Evolutionary conservation across 202 grass and related monocot genomes (phyloP).

Genomic region (Schoenoplectus triqueter): DNA sequence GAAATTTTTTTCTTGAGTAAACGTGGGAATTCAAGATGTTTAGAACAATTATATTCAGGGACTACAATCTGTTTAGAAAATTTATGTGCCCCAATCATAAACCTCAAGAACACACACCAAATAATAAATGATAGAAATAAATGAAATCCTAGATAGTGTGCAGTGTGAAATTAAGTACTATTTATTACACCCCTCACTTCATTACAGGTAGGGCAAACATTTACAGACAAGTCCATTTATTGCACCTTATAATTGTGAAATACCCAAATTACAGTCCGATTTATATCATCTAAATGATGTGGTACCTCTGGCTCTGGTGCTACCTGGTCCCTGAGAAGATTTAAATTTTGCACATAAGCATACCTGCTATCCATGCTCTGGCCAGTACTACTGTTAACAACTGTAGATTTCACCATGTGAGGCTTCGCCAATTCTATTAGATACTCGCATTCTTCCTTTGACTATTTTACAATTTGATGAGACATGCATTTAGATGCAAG

Average conservation of each 20-base stretch:
- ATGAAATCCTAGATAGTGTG: not conserved
- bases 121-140: constrained; percentile 15
- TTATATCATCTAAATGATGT: constrained; percentile 19
- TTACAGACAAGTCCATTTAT: not conserved
- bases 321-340: not conserved
- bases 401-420: constrained; percentile 89
- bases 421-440: constrained; percentile 83
- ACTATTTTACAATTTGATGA: constrained; percentile 51
- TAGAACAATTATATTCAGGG: not conserved
- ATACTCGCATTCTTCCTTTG: constrained; percentile 94
- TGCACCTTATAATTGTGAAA: constrained; percentile 29
- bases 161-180: constrained; percentile 7
- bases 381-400: constrained; percentile 85
- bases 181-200: not conserved
- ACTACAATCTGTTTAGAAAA: too few relatives aligned
- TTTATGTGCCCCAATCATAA: not conserved
- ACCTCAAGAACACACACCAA: constrained; percentile 1
- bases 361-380: constrained; percentile 89
- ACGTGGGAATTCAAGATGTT: not conserved
- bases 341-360: constrained; percentile 10
- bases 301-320: not conserved
- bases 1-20: not conserved
- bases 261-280: constrained; percentile 10
- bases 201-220: not conserved
- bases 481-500: constrained; percentile 24